Evolutionary conservation across 768 basidiomycete genomes (phyloP).

Genomic region (Tricholoma terreum): DNA sequence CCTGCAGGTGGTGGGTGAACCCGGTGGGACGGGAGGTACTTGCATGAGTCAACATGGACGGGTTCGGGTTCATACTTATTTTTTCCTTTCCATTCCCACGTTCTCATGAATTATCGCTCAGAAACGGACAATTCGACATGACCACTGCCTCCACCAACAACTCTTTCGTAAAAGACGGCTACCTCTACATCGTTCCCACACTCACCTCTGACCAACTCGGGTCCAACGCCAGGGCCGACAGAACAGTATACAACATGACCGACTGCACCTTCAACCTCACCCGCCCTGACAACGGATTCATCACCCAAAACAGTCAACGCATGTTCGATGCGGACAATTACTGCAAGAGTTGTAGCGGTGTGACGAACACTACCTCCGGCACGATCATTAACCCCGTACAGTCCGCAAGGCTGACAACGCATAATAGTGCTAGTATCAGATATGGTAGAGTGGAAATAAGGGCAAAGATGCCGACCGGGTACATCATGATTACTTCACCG

Average conservation of each 20-base stretch:
- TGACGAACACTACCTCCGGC: conserved; percentile 61
- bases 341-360: conserved; percentile 55
- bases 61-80: conserved; percentile 55
- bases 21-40: conserved; percentile 35
- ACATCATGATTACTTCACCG: conserved; percentile 19
- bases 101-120: conserved; percentile 18
- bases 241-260: conserved; percentile 75
- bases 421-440: conserved; percentile 58
- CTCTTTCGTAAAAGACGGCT: conserved; percentile 69
- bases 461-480: conserved; percentile 78
- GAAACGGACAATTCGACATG: conserved; percentile 84
- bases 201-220: conserved; percentile 73
- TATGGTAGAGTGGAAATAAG: conserved; percentile 73
- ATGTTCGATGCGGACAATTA: conserved; percentile 41
- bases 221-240: conserved; percentile 50
- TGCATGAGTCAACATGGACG: conserved; percentile 77
- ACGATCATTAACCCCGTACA: conserved; percentile 79
- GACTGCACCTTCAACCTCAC: conserved; percentile 74
- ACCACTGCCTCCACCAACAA: conserved; percentile 69
- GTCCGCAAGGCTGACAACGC: conserved; percentile 74
- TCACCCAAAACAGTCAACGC: conserved; percentile 28
- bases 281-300: conserved; percentile 37
- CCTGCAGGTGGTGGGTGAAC: conserved; percentile 45
- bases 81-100: conserved; percentile 4
- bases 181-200: conserved; percentile 83